phyloP scores from a whole-genome alignment of 139 green algal species.

The Desmodesmus armatus region DNA sequence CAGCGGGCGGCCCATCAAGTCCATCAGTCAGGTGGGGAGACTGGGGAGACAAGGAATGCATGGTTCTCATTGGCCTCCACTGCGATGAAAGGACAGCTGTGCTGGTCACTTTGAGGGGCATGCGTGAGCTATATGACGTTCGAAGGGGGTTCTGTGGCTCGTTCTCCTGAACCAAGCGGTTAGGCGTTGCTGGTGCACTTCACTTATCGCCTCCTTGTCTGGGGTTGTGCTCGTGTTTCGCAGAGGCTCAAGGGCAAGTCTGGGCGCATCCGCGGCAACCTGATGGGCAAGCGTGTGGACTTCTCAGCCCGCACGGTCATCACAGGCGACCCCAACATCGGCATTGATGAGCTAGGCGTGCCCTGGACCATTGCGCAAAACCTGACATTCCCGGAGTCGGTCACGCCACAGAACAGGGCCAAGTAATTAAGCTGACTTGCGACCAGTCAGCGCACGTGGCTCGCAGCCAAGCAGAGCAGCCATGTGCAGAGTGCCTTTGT shows the following conservation, averaged over 20 bases:
- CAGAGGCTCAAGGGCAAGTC: slow-evolving; percentile 75
- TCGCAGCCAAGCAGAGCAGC: not conserved
- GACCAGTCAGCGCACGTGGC: not conserved
- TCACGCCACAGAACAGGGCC: slow-evolving; percentile 89
- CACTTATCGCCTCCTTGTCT: no score
- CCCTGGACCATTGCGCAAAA: slow-evolving; percentile 98
- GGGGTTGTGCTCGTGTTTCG: not conserved
- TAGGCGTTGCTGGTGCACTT: not conserved
- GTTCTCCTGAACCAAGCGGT: no score
- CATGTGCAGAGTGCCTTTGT: not conserved
- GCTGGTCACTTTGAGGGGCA: no score
- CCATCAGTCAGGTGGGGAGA: slow-evolving; percentile 82
- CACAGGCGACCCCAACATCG: slow-evolving; percentile 97
- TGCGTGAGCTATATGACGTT: no score
- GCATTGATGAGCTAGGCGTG: slow-evolving; percentile 98
- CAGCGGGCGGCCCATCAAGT: slow-evolving; percentile 93
- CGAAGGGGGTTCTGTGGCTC: no score
- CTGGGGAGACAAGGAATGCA: not conserved
- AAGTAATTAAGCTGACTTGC: slow-evolving; percentile 44
- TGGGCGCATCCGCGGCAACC: slow-evolving; percentile 97
- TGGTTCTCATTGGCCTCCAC: no score
- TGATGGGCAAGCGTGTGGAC: slow-evolving; percentile 99
- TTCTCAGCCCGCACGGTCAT: slow-evolving; percentile 99
- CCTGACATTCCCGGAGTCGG: slow-evolving; percentile 97
- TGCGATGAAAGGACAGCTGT: no score